Conservation (phyloP, 2,329 filamentous ascomycete species). For the Stemphylium lycopersici region DNA sequence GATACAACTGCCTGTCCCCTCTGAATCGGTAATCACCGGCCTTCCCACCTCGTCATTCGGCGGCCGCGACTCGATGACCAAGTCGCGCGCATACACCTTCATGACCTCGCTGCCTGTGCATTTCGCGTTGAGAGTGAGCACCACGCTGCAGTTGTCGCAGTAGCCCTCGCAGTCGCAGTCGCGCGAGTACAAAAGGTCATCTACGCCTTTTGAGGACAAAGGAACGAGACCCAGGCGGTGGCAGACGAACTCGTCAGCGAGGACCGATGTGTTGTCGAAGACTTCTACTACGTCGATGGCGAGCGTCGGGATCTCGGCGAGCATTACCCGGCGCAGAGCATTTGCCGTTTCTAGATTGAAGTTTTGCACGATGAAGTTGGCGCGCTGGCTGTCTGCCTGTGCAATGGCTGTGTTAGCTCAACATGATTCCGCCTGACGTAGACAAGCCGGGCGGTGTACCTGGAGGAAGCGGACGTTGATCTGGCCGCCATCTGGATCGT, state of each 20-base stretch:
- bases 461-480: constrained; percentile 49
- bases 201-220: constrained; percentile 81
- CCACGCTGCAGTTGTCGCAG: constrained; percentile 90
- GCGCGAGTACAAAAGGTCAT: constrained; percentile 81
- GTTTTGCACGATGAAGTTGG: constrained; percentile 90
- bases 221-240: constrained; percentile 92
- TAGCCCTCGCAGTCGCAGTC: constrained; percentile 97
- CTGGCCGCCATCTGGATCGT: constrained; percentile 55
- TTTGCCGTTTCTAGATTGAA: constrained; percentile 93
- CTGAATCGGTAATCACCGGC: constrained; percentile 83
- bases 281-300: constrained; percentile 95
- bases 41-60: constrained; percentile 77
- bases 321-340: constrained; percentile 85
- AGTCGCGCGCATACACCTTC: constrained; percentile 90
- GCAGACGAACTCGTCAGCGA: constrained; percentile 94
- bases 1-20: constrained; percentile 82
- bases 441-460: constrained; percentile 37
- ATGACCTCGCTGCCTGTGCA: constrained; percentile 87
- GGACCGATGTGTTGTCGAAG: constrained; percentile 90
- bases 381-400: constrained; percentile 78
- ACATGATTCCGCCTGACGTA: background rate
- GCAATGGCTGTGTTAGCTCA: constrained; percentile 28
- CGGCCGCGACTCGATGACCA: constrained; percentile 73
- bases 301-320: constrained; percentile 91
- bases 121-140: constrained; percentile 81